phyloP scores from a whole-genome alignment of 2,329 filamentous ascomycete species.

The Ceratocystis albifundus region DNA sequence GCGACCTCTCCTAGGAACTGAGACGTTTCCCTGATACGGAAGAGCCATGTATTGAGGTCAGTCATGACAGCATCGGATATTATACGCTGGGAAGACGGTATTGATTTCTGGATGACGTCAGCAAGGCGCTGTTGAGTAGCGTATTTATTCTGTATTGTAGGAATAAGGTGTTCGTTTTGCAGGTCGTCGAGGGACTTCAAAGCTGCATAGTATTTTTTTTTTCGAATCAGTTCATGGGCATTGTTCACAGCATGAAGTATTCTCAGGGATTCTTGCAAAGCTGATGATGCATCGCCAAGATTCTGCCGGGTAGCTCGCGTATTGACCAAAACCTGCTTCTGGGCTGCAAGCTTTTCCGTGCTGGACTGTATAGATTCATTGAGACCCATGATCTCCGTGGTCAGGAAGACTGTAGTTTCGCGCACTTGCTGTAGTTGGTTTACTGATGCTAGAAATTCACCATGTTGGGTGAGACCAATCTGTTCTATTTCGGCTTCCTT shows the following conservation, averaged over 20 bases:
- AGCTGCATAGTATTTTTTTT: constrained; percentile 92
- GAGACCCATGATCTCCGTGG: constrained; percentile 78
- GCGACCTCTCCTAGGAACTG: constrained; percentile 93
- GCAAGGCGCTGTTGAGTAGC: constrained; percentile 91
- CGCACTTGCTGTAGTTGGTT: constrained; percentile 87
- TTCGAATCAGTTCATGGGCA: constrained; percentile 78
- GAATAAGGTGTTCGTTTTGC: constrained; percentile 81
- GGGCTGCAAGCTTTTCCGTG: constrained; percentile 84
- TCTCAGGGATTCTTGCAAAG: constrained; percentile 80
- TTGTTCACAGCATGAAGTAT: constrained; percentile 88
- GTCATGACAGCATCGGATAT: constrained; percentile 96
- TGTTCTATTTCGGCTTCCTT: constrained; percentile 85
- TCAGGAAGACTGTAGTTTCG: constrained; percentile 79
- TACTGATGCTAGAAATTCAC: constrained; percentile 89
- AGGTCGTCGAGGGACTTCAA: constrained; percentile 88
- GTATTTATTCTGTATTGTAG: constrained; percentile 64
- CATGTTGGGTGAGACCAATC: constrained; percentile 90
- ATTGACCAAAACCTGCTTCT: constrained; percentile 89
- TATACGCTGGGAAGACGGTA: constrained; percentile 79
- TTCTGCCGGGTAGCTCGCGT: constrained; percentile 88
- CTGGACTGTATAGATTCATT: constrained; percentile 93
- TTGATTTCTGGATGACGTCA: constrained; percentile 89
- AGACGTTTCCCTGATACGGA: constrained; percentile 85
- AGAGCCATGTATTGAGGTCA: constrained; percentile 94
- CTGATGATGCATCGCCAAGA: constrained; percentile 82